These are phyloP conservation scores for Erythrobasidium hasegawianum DNA, from an alignment of 1,284 basidiomycete species.

Conservation along the genomic window DNA sequence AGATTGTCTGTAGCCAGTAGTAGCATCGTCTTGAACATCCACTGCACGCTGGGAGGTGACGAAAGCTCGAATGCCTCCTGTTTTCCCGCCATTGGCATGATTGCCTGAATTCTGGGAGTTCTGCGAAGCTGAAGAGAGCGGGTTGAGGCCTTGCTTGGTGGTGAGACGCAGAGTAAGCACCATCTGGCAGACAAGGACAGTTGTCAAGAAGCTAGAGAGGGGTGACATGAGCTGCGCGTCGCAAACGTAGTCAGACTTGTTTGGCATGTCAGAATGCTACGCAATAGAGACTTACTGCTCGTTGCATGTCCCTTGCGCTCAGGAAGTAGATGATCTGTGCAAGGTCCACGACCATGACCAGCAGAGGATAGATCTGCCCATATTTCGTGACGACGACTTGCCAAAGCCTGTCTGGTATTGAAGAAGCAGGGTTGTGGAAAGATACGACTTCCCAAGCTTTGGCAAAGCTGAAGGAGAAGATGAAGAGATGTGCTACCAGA, in stretches of 20 bases:
- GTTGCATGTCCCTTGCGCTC: slow-evolving; percentile 8
- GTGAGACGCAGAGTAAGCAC: slow-evolving; percentile 19
- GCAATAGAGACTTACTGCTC: slow-evolving; percentile 3
- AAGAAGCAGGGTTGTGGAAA: neutral
- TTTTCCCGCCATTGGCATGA: slow-evolving; percentile 1
- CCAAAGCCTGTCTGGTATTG: neutral
- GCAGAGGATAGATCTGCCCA: slow-evolving; percentile 21
- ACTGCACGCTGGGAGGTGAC: slow-evolving; percentile 23
- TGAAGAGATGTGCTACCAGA: slow-evolving; percentile 2
- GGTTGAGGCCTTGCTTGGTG: neutral
- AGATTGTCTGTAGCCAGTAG: neutral
- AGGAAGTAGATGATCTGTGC: slow-evolving; percentile 17
- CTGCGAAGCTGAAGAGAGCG: neutral
- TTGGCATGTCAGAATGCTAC: neutral
- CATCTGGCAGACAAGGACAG: slow-evolving; percentile 30
- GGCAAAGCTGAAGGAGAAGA: slow-evolving; percentile 9
- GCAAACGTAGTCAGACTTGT: neutral
- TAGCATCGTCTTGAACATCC: slow-evolving; percentile 11
- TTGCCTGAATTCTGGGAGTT: neutral
- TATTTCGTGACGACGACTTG: slow-evolving; percentile 13
- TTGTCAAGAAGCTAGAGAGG: slow-evolving; percentile 15
- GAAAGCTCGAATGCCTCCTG: slow-evolving; percentile 19
- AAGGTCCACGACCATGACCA: slow-evolving; percentile 17
- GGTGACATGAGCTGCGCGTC: slow-evolving; percentile 10
- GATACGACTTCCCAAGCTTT: slow-evolving; percentile 15